Conservation (phyloP, 2,329 filamentous ascomycete genomes). For the Cercospora brassicicola region DNA sequence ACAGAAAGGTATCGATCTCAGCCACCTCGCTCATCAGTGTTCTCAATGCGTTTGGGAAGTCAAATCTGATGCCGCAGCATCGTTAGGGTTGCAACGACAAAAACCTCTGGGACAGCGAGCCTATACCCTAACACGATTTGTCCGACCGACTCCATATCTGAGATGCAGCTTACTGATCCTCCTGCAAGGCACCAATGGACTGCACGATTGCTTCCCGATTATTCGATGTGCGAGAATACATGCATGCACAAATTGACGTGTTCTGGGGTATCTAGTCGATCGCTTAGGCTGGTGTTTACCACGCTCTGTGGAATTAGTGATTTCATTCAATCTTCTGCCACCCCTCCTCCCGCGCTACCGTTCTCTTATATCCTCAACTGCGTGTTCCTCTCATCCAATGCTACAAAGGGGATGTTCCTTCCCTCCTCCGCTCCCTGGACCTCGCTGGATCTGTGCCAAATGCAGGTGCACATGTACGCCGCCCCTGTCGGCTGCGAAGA, state of each 20-base stretch:
- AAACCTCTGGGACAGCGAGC: not conserved
- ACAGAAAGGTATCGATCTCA: not conserved
- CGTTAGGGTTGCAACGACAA: not conserved
- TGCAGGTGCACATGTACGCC: not conserved
- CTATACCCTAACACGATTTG: not conserved
- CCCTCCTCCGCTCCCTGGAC: not conserved
- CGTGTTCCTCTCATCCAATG: slow-evolving; percentile 2
- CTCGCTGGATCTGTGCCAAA: not conserved
- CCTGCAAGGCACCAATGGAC: not conserved
- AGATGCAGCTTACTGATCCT: not conserved
- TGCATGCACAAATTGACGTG: not conserved
- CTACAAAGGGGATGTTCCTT: slow-evolving; percentile 7
- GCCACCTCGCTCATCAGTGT: not conserved
- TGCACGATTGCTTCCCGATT: not conserved
- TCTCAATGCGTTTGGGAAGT: not conserved
- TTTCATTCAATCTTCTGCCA: not conserved
- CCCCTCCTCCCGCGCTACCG: not conserved
- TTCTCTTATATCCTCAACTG: not conserved
- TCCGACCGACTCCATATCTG: not conserved
- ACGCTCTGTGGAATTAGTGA: not conserved
- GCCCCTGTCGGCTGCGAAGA: not conserved
- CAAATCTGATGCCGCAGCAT: not conserved
- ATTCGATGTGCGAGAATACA: not conserved
- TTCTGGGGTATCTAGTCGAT: slow-evolving; percentile 11
- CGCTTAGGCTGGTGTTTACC: not conserved